Evolutionary conservation across 2,329 filamentous ascomycete species (phyloP), one percentile per base, ranked within the genome.

Genomic region (Pseudogymnoascus sp.): DNA sequence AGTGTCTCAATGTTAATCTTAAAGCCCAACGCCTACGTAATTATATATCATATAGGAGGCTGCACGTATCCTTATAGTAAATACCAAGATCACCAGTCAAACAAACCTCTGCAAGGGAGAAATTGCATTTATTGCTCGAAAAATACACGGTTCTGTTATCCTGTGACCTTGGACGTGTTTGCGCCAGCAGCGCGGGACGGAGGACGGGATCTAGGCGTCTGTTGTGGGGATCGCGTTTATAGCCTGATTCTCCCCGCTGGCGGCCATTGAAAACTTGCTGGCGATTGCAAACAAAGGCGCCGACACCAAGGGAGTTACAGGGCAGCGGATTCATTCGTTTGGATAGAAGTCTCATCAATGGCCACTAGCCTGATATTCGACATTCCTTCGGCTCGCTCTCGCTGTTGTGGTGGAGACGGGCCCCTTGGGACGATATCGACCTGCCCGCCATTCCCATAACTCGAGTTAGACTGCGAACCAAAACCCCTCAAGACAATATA

Each of bases 1-100:
- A 55, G 48, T 55, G 48, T 55, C 48, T 55, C 48, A 55, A 55
- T 55, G 48, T 55, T 55, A 55, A 55, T 55, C 48, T 55, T 55
- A 55, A 55, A 17, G 29, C 29, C 29, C 48, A 55, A 55, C 48
- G 21, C 9, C 48, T 17, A 55, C 29, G 48, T 55, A 55, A 33
- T 55, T 33, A 55, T 55, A 55, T 55, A 55, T 55, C 17, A 55
- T 55, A 21, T 55, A 55, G 48, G 29, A 55, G 29, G 29, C 48
- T 35, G 48, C 48, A 55, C 48, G 48, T 55, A 55, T 55, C 48
- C 48, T 55, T 21, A 55, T 13, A 33, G 15, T 17, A 8, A 33
- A 13, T 8, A 15, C 15, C 8, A 33, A 33, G 29, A 55, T 55
- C 48, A 4, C 48, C 48, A 55, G 29, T 55, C 48, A 55, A 55